Base-by-base conservation (phyloP, 208 protist species). In the Leishmania mexicana region DNA sequence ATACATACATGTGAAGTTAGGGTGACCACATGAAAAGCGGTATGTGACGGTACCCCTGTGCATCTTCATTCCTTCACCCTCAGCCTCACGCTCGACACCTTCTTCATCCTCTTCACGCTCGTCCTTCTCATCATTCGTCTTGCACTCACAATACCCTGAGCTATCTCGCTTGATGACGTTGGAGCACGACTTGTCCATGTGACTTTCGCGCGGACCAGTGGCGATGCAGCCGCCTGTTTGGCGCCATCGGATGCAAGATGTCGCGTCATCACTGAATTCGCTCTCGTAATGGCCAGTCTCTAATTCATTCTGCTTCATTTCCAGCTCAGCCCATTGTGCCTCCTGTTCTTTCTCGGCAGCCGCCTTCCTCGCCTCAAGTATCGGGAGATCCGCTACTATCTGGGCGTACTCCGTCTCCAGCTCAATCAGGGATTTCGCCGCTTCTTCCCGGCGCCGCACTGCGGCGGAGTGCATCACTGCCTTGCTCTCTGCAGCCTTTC, bases 101-200 rank as follows among this genome's bases (percentile, higher is more conserved):
- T 80, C 77, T 7, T 64, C 78, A 1, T 38, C 65, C 6, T 45
- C 65, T 21, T 40, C 65, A 71, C 4, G 13, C 38, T 71, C 19
- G 19, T 71, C 68, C 21, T 53, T 19, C 42, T 35, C 15, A n/a
- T 53, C 31, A n/a, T 47, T 49, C 2, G 17, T 11, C 11, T 70
- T 42, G 81, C 92, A 96, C 62, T 92, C 89, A 80, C 93, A 96
- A 81, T 83, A 93, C 5, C 93, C 93, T 4, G 87, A 89, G 21
- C 45, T 47, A 54, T n/a, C 53, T 28, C 38, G 3, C 6, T 35
- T 2, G 60, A 96, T 94, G 19, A 87, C 19, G 15, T 58, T 78
- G 8, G 65, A 60, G 80, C 93, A 96, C 4, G 77, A 75, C 62
- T 85, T 88, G 74, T 93, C 90, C n/a, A 75, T 7, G 19, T 47